A percentile compares a stretch with the other conserved stretches of the same genome.
Evolutionary conservation across 768 basidiomycete genomes (phyloP).

Genomic region (Termitomyces sp.): DNA sequence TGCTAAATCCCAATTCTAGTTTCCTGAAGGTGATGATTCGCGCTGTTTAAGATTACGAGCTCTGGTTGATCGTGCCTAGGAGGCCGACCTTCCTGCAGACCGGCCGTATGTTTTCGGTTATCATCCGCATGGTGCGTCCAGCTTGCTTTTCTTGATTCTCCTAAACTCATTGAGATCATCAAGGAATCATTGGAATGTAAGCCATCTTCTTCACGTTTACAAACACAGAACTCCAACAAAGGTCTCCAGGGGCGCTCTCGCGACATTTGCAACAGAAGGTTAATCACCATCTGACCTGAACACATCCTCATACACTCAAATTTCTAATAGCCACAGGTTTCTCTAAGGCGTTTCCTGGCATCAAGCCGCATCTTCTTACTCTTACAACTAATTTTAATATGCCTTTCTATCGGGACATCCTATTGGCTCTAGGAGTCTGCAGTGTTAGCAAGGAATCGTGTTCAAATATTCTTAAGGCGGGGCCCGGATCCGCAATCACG

Average conservation of each 20-base stretch:
- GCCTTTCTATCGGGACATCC: slow-evolving; percentile 90
- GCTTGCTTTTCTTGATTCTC: neutral
- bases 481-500: slow-evolving; percentile 69
- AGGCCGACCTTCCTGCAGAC: slow-evolving; percentile 86
- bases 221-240: neutral
- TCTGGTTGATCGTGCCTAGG: slow-evolving; percentile 39
- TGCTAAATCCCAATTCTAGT: slow-evolving; percentile 19
- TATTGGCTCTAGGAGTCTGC: slow-evolving; percentile 83
- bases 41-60: neutral
- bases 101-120: slow-evolving; percentile 96
- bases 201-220: neutral
- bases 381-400: slow-evolving; percentile 85
- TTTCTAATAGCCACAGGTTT: slow-evolving; percentile 72
- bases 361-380: slow-evolving; percentile 90
- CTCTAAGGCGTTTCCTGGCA: slow-evolving; percentile 84
- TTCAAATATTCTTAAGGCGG: slow-evolving; percentile 72
- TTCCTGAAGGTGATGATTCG: slow-evolving; percentile 41
- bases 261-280: slow-evolving; percentile 97
- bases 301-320: slow-evolving; percentile 2
- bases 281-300: slow-evolving; percentile 1
- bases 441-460: slow-evolving; percentile 91
- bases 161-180: slow-evolving; percentile 5
- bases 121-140: slow-evolving; percentile 83
- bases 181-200: slow-evolving; percentile 97
- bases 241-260: slow-evolving; percentile 73